phyloP scores from a whole-genome alignment of 176 grass and related monocot species.

The Oryza australiensis region DNA sequence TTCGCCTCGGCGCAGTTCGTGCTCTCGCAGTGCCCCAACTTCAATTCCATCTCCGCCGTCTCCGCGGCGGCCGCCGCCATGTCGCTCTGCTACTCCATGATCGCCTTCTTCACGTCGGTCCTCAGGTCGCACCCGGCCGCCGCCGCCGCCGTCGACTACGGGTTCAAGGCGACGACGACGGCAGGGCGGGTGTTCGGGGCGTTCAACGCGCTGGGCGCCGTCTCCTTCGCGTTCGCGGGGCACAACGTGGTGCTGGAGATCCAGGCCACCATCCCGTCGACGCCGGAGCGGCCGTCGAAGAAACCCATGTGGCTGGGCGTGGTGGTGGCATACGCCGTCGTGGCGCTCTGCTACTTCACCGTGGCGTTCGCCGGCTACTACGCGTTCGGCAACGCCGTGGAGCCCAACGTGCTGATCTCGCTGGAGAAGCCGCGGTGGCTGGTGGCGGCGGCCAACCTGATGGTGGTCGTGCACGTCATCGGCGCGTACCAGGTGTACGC shows the following conservation, averaged over 20 bases:
- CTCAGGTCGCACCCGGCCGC: background rate
- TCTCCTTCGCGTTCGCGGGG: conserved; percentile 57
- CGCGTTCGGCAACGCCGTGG: conserved; percentile 51
- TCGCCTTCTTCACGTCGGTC: conserved; percentile 30
- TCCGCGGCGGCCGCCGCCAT: conserved; percentile 48
- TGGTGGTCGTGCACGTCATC: conserved; percentile 49
- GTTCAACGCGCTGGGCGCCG: conserved; percentile 36
- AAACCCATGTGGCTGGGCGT: conserved; percentile 67
- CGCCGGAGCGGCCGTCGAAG: conserved; percentile 57
- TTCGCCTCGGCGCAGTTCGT: conserved; percentile 46
- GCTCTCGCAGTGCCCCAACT: conserved; percentile 50
- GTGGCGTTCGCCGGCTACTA: conserved; percentile 56
- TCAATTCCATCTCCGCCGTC: conserved; percentile 60
- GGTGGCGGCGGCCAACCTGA: conserved; percentile 42
- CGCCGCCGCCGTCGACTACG: conserved; percentile 20
- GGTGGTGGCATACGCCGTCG: conserved; percentile 37
- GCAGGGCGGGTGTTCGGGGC: conserved; percentile 25
- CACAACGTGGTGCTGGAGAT: conserved; percentile 78
- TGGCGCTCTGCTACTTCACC: conserved; percentile 57
- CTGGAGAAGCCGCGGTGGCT: conserved; percentile 48
- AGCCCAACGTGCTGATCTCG: conserved; percentile 51
- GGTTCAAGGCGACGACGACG: conserved; percentile 17
- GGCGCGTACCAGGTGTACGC: conserved; percentile 65
- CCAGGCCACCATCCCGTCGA: conserved; percentile 67
- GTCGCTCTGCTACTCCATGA: conserved; percentile 47